phyloP scores from a whole-genome alignment of 495 filamentous ascomycete genomes.

The Xylaria scruposa region DNA sequence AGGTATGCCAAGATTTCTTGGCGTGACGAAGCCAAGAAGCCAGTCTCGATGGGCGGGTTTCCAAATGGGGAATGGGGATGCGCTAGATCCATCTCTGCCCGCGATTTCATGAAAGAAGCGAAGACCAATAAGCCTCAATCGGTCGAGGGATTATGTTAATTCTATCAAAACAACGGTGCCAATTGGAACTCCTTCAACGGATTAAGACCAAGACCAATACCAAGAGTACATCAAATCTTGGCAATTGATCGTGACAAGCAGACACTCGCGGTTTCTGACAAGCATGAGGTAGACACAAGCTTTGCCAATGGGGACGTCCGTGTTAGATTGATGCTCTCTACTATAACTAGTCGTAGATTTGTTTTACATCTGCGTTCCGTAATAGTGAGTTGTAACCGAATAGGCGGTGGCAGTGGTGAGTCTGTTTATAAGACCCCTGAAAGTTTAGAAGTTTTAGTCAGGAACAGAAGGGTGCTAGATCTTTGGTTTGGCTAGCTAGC shows the following conservation, averaged over 20 bases:
- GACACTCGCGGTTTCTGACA: not conserved
- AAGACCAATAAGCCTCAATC: slow-evolving; percentile 8
- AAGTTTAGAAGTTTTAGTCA: slow-evolving; percentile 12
- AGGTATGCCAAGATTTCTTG: not conserved
- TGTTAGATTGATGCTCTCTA: not conserved
- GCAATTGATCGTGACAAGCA: not conserved
- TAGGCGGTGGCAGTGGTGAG: not conserved
- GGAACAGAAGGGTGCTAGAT: slow-evolving; percentile 2
- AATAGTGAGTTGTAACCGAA: not conserved
- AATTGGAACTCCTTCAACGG: not conserved
- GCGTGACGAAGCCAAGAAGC: slow-evolving; percentile 14
- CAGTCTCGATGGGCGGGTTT: slow-evolving; percentile 12
- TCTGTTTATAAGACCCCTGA: not conserved
- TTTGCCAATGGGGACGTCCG: not conserved
- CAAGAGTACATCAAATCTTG: slow-evolving; percentile 11
- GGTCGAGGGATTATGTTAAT: slow-evolving; percentile 12
- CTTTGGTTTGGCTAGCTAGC: not conserved
- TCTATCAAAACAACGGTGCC: not conserved
- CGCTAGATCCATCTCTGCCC: not conserved
- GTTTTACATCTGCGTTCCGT: not conserved
- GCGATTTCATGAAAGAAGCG: slow-evolving; percentile 2
- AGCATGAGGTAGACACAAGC: not conserved
- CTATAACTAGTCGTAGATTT: not conserved
- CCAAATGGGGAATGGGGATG: slow-evolving; percentile 10
- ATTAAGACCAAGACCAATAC: slow-evolving; percentile 7